Base-by-base conservation (phyloP, 306 rosid genomes). In the Acacia acuminata region DNA sequence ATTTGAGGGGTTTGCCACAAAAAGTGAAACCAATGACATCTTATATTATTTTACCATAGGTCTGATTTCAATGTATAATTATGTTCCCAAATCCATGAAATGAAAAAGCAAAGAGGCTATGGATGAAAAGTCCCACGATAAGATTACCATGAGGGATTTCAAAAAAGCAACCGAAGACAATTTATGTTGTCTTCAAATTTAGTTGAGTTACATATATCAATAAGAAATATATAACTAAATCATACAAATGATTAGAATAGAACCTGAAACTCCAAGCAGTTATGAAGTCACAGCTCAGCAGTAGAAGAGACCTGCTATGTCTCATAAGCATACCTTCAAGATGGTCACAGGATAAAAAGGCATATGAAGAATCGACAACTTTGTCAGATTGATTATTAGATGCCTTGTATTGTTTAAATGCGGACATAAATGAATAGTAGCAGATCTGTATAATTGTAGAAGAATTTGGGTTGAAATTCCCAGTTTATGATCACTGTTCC, bases 241-340 rank as follows among this genome's bases (percentile, higher is more conserved):
- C 13, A 68, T 83, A 73, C 45, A 66, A 48, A 5, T 51, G 60
- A 42, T 36, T 73, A 82, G 80, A 68, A 61, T 12, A 50, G 79
- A 82, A 94, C 99, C 99, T 96, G 84, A 90, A 87, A 90, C 92
- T 90, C 99, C 99, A 92, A 34, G 99, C 96, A 55, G 97, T 92
- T 66, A 91, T 84, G 58, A 91, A 94, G 85, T 96, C 99, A 79
- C 88, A 89, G 86, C 98, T 96, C 77, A 91, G 87, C 87, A 96
- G 78, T 78, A 94, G 77, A 75, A 94, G 86, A 50, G 94, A 89
- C 87, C 70, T 86, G 89, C 98, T 90, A 73, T 88, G 92, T 84
- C 86, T 94, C 93, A 93, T 80, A 82, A 92, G 90, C 15, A 77
- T 84, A 53, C 76, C 83, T 84, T 87, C 93, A 82, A 88, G 58